Conservation (phyloP, 352 stramenopile genomes). For the Phytophthora fragariae region DNA sequence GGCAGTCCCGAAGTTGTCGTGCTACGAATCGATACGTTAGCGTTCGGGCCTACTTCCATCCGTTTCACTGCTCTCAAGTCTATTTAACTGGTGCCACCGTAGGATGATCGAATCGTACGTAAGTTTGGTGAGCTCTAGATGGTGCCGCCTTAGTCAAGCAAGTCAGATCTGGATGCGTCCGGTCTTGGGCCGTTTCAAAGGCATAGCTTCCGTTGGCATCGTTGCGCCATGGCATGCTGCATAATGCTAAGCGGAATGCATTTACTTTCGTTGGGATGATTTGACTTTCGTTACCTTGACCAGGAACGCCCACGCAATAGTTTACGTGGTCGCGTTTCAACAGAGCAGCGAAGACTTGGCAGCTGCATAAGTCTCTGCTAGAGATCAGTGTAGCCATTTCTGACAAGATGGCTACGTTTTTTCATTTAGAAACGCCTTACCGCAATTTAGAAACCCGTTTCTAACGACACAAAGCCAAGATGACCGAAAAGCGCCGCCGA, state of each 20-base stretch:
- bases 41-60: not conserved
- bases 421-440: too few relatives aligned
- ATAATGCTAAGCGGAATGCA: not conserved
- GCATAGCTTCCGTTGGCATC: not conserved
- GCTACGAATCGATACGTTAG: not conserved
- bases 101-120: too few relatives aligned
- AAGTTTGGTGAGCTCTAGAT: not conserved
- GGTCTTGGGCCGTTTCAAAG: not conserved
- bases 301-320: not conserved
- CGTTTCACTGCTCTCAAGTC: not conserved
- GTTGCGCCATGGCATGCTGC: not conserved
- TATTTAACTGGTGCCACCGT: too few relatives aligned
- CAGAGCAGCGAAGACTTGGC: not conserved
- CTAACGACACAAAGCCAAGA: not conserved
- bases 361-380: not conserved
- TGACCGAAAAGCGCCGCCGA: conserved; percentile 30
- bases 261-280: not conserved
- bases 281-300: not conserved
- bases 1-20: not conserved
- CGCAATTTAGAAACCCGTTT: not conserved
- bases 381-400: conserved; percentile 4
- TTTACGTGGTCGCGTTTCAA: not conserved
- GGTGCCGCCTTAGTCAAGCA: not conserved
- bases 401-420: conserved; percentile 1
- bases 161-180: not conserved